Conservation (phyloP, 176 grass and related monocot species). For the Hyparrhenia diplandra region DNA sequence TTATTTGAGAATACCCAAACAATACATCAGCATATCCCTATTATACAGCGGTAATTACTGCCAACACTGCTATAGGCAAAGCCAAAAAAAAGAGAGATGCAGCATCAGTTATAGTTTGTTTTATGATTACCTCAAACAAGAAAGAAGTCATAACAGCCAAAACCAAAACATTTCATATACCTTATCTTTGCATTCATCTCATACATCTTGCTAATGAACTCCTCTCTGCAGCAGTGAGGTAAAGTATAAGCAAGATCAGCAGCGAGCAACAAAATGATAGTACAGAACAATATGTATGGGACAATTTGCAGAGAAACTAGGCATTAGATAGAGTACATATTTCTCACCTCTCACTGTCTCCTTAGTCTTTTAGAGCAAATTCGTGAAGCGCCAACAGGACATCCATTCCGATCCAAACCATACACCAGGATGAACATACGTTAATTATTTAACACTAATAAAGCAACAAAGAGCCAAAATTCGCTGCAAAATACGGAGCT, state of each 20-base stretch:
- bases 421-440: background rate
- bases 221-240: conserved; percentile 44
- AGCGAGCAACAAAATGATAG: background rate
- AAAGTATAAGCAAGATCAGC: background rate
- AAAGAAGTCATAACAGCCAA: background rate
- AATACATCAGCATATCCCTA: background rate
- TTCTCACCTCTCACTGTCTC: conserved; percentile 39
- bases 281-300: background rate
- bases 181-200: conserved; percentile 80
- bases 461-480: background rate
- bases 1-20: background rate
- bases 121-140: background rate
- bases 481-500: background rate
- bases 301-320: background rate
- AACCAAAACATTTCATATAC: conserved; percentile 16
- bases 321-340: background rate
- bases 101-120: background rate
- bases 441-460: background rate
- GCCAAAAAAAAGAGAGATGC: background rate
- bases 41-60: background rate
- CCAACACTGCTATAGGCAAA: background rate
- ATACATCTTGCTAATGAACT: conserved; percentile 57
- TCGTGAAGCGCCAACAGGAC: conserved; percentile 5
- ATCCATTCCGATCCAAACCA: conserved; percentile 12
- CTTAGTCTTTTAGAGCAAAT: conserved; percentile 30